Evolutionary conservation across 2,329 filamentous ascomycete genomes (phyloP), one percentile per base, ranked within the genome.

Genomic region (Monosporascus sp.): DNA sequence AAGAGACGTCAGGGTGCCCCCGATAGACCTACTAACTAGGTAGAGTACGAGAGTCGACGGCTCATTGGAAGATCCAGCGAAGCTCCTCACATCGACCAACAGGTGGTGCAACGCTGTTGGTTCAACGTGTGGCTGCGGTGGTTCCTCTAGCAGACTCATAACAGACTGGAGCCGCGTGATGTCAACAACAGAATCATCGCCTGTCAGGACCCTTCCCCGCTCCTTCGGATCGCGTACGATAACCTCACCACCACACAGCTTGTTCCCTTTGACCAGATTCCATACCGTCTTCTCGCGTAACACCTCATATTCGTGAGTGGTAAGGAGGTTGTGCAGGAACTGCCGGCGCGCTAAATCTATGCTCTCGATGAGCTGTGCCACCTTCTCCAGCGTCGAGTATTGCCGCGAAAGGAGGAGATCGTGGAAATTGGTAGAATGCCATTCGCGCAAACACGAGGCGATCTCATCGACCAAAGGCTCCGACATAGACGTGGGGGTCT

Each of bases 381-480:
- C 85, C 58, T 87, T 85, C 63, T 96, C 91, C 52, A 99, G 76
- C 52, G 86, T 82, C 49, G 81, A 76, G 71, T 99, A 99, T 68
- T 92, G 85, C 56, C 91, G 83, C 20, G 85, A 85, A 8, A 99
- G 81, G 1, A 99, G 80, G 24, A 97, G 79, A 68, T 96, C 91
- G 73, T 99, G 95, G 17, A 99, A 80, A 67, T 97, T 95, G 19
- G 92, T 96, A 20, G 94, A 96, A 73, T 99, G 93, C 95, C 94
- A 99, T 79, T 99, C 94, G 62, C 94, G 85, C 58, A 99, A 75
- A 69, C 94, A 99, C 3, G 92, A 97, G 16, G 94, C 92, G 63
- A 99, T 97, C 71, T 99, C 94, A 71, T 99, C 94, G 24, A 99
- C 92, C 56, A 99, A 73, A 2, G 94, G 94, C 69, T 99, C 95